Percentiles rank a stretch among this genome's conserved stretches.
Conservation (phyloP, 2,329 filamentous ascomycete genomes). For the Pestalotiopsis sp. region DNA sequence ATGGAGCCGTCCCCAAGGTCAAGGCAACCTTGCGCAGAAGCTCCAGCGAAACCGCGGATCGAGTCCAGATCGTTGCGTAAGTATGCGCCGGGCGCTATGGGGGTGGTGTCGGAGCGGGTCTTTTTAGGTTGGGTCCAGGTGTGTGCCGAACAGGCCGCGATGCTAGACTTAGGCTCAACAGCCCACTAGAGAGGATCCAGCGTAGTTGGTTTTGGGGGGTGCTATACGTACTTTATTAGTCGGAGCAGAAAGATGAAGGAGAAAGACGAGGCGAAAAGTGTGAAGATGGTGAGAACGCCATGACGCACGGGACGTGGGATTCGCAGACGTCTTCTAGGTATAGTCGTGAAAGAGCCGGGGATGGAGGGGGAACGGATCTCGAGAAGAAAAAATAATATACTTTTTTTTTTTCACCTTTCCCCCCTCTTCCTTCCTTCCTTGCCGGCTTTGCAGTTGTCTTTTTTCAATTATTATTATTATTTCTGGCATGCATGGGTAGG, state of each 20-base stretch:
- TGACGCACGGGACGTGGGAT: constrained; percentile 6
- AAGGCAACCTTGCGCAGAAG: constrained; percentile 26
- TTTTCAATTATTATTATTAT: neutral
- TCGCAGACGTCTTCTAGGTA: neutral
- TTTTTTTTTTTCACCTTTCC: neutral
- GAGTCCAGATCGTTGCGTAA: constrained; percentile 9
- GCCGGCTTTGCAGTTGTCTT: neutral
- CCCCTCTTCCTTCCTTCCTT: neutral
- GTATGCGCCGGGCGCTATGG: neutral
- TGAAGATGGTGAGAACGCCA: constrained; percentile 3
- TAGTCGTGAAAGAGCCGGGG: neutral
- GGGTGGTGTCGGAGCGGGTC: neutral
- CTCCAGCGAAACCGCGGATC: constrained; percentile 2
- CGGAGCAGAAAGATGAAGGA: neutral
- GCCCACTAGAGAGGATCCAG: neutral
- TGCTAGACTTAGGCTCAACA: neutral
- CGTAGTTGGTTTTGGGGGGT: neutral
- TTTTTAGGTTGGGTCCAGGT: constrained; percentile 7
- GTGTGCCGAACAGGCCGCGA: neutral
- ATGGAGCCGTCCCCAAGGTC: constrained; percentile 17
- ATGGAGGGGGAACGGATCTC: neutral
- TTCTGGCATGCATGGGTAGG: neutral
- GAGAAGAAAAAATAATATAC: neutral
- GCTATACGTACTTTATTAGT: neutral
- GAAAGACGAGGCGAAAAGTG: neutral